phyloP scores from a whole-genome alignment of 805 yeast species.

The Hanseniaspora guilliermondii region DNA sequence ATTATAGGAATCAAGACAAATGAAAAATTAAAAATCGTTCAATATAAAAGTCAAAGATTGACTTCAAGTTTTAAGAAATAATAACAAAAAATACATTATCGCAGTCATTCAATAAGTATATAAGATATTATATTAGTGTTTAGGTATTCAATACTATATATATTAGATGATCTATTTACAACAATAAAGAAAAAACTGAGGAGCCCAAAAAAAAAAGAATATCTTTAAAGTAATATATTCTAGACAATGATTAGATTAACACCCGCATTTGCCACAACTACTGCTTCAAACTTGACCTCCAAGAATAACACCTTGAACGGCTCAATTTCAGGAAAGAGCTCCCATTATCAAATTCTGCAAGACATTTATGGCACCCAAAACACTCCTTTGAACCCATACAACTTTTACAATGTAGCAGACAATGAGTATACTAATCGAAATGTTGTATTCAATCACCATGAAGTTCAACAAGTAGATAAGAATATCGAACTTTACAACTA shows the following conservation, averaged over 20 bases:
- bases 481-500: slow-evolving; percentile 6
- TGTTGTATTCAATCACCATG: background rate
- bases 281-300: slow-evolving; percentile 5
- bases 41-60: background rate
- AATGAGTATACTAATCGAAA: background rate
- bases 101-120: too few species aligned
- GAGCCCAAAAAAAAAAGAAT: too few species aligned
- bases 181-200: too few species aligned
- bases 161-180: too few species aligned
- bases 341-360: slow-evolving; percentile 6
- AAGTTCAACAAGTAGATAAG: background rate
- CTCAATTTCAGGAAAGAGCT: background rate
- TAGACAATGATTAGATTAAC: slow-evolving; percentile 2
- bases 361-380: background rate
- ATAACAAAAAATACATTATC: background rate
- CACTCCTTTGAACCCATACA: background rate
- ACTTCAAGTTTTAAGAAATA: background rate
- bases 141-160: too few species aligned
- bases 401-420: background rate
- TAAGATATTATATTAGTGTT: too few species aligned
- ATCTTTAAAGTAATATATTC: too few species aligned
- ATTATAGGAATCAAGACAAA: background rate
- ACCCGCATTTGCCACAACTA: slow-evolving; percentile 8
- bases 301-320: background rate
- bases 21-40: background rate